These are phyloP conservation scores for Euphorbia schlechtendalii DNA, from an alignment of 441 rosid species.

Conservation along the genomic window DNA sequence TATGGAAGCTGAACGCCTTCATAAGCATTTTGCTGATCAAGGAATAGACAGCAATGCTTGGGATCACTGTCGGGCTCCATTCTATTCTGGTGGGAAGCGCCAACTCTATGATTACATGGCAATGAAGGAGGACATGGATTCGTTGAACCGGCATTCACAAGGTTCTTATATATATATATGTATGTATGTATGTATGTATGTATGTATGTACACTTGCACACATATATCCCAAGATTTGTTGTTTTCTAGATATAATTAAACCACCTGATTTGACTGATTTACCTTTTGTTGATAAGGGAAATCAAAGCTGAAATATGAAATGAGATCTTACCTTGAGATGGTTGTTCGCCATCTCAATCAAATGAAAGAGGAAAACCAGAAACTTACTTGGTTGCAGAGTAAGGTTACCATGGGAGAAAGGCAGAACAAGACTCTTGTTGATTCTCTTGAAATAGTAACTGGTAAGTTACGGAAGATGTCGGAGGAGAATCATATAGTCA, in stretches of 20 bases:
- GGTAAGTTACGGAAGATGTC: too few relatives aligned
- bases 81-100: slow-evolving; percentile 25
- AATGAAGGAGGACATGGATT: slow-evolving; percentile 24
- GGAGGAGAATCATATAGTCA: too few relatives aligned
- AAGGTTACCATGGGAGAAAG: too few relatives aligned
- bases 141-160: slow-evolving; percentile 30
- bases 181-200: too few relatives aligned
- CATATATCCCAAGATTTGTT: too few relatives aligned
- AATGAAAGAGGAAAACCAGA: slow-evolving; percentile 51
- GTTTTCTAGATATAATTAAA: not conserved
- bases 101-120: slow-evolving; percentile 37
- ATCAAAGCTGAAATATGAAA: slow-evolving; percentile 18
- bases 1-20: slow-evolving; percentile 30
- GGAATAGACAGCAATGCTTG: slow-evolving; percentile 36
- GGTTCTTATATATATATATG: too few relatives aligned
- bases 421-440: slow-evolving; percentile 16
- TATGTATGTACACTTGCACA: too few relatives aligned
- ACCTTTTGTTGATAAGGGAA: slow-evolving; percentile 13
- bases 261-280: not conserved
- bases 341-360: slow-evolving; percentile 48
- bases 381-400: slow-evolving; percentile 37
- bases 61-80: slow-evolving; percentile 13
- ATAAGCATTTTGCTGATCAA: slow-evolving; percentile 29
- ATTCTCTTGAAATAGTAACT: slow-evolving; percentile 39
- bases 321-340: slow-evolving; percentile 59